These are phyloP conservation scores for Auricularia sp. DNA, from an alignment of 768 basidiomycete genomes.

Conservation along the genomic window DNA sequence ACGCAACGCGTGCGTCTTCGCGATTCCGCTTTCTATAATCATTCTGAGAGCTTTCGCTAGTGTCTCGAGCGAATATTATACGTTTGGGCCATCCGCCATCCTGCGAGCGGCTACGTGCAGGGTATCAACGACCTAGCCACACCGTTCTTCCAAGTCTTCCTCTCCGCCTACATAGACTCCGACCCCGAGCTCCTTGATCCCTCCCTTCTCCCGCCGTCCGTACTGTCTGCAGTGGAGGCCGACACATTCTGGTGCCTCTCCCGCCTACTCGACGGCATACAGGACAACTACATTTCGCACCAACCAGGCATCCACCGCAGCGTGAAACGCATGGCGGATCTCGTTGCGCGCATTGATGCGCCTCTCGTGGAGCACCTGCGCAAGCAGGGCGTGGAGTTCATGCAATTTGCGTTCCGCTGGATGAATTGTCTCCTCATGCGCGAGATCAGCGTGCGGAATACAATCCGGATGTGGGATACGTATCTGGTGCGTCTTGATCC, in stretches of 20 bases:
- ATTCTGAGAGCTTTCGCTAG: slow-evolving; percentile 28
- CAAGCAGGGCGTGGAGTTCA: slow-evolving; percentile 91
- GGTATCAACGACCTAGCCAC: slow-evolving; percentile 98
- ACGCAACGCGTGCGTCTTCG: slow-evolving; percentile 64
- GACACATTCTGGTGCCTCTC: slow-evolving; percentile 99
- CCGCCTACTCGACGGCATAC: slow-evolving; percentile 90
- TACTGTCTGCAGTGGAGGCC: slow-evolving; percentile 83
- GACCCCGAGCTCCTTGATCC: slow-evolving; percentile 89
- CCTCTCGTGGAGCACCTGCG: slow-evolving; percentile 83
- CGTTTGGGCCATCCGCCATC: slow-evolving; percentile 98
- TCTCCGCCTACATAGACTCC: slow-evolving; percentile 93
- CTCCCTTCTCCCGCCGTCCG: slow-evolving; percentile 52
- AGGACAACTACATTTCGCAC: slow-evolving; percentile 94
- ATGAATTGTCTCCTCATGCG: slow-evolving; percentile 99
- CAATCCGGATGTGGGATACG: slow-evolving; percentile 99
- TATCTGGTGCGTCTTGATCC: slow-evolving; percentile 61
- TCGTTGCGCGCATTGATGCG: slow-evolving; percentile 85
- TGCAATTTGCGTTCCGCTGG: slow-evolving; percentile 99
- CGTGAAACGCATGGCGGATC: slow-evolving; percentile 87
- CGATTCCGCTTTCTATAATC: slow-evolving; percentile 12
- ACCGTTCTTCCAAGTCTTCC: slow-evolving; percentile 95
- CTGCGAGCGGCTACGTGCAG: slow-evolving; percentile 97
- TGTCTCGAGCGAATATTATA: slow-evolving; percentile 91
- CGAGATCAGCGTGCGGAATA: slow-evolving; percentile 93
- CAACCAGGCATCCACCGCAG: slow-evolving; percentile 95